phyloP scores from a whole-genome alignment of 148 eudicot species.

The Fagopyrum esculentum region DNA sequence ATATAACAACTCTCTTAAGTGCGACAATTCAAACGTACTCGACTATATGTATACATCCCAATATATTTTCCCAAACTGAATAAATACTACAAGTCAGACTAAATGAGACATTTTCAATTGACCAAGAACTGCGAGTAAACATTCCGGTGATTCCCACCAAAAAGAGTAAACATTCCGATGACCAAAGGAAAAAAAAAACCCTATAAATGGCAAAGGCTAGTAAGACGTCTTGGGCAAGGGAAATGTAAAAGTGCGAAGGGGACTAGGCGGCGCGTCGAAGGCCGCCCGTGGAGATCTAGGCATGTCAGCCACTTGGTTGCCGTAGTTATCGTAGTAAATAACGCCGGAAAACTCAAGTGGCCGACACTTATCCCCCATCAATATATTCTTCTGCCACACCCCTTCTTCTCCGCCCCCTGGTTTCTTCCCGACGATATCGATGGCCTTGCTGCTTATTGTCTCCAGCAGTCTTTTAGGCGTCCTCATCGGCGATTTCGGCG shows the following conservation, averaged over 20 bases:
- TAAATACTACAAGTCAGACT: no score
- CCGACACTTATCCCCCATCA: constrained; percentile 84
- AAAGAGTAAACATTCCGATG: no score
- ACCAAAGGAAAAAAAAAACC: no score
- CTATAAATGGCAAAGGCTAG: not conserved
- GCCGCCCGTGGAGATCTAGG: constrained; percentile 54
- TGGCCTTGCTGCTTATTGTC: not conserved
- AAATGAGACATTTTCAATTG: no score
- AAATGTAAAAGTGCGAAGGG: not conserved
- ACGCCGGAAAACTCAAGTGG: constrained; percentile 75
- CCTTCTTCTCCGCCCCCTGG: constrained; percentile 39
- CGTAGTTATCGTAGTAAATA: constrained; percentile 57
- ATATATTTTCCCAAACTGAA: no score
- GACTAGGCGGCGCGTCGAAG: constrained; percentile 4
- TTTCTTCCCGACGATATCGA: no score
- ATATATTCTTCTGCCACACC: constrained; percentile 67
- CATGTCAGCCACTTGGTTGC: constrained; percentile 41
- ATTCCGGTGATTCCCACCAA: no score
- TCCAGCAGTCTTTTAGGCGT: not conserved
- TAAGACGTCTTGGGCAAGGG: not conserved
- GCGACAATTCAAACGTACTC: no score
- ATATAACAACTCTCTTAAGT: no score
- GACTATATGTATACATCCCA: no score
- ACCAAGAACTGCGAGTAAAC: no score
- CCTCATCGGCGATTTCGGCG: no score